phyloP scores from a whole-genome alignment of 1,284 basidiomycete species.

The Ustilago vetiveriae region DNA sequence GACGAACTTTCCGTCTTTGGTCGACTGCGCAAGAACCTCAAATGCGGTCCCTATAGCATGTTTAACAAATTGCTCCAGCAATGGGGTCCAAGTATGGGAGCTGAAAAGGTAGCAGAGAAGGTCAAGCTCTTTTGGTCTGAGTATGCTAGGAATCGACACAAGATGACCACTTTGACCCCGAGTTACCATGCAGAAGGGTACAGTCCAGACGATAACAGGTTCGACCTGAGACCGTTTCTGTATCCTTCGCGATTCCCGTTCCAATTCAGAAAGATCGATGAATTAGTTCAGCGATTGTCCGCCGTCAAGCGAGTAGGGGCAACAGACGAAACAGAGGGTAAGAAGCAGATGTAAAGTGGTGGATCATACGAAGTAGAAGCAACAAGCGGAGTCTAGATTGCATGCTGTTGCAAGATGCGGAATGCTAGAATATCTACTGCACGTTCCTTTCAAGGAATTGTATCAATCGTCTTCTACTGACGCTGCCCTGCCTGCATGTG shows the following conservation, averaged over 20 bases:
- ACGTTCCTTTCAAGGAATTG: too few relatives aligned
- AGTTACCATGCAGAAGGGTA: conserved; percentile 90
- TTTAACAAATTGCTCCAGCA: conserved; percentile 92
- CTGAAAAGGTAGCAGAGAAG: conserved; percentile 86
- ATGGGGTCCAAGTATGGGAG: conserved; percentile 74
- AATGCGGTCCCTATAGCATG: conserved; percentile 95
- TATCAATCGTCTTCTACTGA: too few relatives aligned
- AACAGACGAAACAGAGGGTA: not conserved
- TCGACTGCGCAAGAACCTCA: conserved; percentile 90
- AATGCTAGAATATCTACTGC: too few relatives aligned
- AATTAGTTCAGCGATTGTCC: conserved; percentile 70
- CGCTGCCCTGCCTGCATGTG: not conserved
- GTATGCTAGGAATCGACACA: conserved; percentile 94
- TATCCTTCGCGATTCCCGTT: conserved; percentile 93
- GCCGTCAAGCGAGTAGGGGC: too few relatives aligned
- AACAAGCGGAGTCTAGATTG: not conserved
- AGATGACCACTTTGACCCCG: conserved; percentile 98
- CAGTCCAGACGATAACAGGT: conserved; percentile 95
- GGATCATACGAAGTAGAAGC: not conserved
- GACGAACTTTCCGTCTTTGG: conserved; percentile 95
- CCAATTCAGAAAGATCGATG: conserved; percentile 95
- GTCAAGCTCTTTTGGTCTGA: conserved; percentile 98
- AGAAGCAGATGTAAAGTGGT: conserved; percentile 1
- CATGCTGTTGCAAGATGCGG: too few relatives aligned
- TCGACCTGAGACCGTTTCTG: conserved; percentile 93